Evolutionary conservation across 1,284 basidiomycete species (phyloP).

Genomic region (Ceratobasidium sp.): DNA sequence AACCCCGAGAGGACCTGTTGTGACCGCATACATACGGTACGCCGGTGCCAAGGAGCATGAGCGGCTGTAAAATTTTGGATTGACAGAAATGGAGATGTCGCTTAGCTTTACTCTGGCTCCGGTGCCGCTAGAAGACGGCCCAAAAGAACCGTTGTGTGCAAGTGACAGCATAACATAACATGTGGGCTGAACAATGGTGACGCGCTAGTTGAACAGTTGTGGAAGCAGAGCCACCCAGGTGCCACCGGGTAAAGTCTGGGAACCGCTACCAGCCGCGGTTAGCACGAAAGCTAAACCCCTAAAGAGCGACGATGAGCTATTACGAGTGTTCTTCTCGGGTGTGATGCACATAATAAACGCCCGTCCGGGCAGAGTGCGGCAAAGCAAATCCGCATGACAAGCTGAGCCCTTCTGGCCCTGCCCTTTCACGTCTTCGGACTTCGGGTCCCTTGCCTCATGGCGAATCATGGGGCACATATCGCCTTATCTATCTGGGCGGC

Average conservation of each 20-base stretch:
- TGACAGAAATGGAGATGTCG: constrained; percentile 13
- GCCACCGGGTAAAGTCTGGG: constrained; percentile 4
- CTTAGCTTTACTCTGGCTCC: constrained; percentile 8
- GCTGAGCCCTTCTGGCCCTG: constrained; percentile 21
- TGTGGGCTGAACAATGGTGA: neutral
- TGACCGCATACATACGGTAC: constrained; percentile 12
- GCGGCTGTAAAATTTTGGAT: constrained; percentile 29
- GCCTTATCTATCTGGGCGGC: constrained; percentile 41
- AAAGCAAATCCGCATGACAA: constrained; percentile 39
- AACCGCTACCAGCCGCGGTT: neutral
- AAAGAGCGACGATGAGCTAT: constrained; percentile 12
- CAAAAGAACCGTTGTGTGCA: constrained; percentile 8
- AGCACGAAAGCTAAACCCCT: constrained; percentile 40
- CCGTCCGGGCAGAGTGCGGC: constrained; percentile 19
- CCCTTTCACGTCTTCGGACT: constrained; percentile 40
- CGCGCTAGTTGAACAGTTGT: too few relatives aligned
- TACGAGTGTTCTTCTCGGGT: constrained; percentile 21
- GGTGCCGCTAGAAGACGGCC: constrained; percentile 4
- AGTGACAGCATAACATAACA: neutral
- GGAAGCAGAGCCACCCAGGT: constrained; percentile 3
- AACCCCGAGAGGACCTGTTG: constrained; percentile 46
- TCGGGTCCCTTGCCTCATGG: constrained; percentile 42
- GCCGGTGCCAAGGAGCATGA: neutral
- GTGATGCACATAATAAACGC: constrained; percentile 42
- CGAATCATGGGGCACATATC: constrained; percentile 40